phyloP scores from a whole-genome alignment of 2,329 filamentous ascomycete species.

The Myriosclerotinia curreyana region DNA sequence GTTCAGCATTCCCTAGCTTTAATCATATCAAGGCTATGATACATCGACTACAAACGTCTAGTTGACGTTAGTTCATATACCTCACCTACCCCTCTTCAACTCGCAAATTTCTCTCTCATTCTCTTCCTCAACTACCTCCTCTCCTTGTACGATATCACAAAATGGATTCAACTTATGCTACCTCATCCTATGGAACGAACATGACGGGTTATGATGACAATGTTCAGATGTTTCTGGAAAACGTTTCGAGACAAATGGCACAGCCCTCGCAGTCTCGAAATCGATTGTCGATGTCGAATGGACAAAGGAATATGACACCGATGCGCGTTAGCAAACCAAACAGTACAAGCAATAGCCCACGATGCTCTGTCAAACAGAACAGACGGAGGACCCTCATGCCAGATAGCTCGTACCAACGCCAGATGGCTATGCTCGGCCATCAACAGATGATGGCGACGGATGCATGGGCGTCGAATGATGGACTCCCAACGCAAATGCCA shows the following conservation, averaged over 20 bases:
- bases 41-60: constrained; percentile 27
- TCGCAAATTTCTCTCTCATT: constrained; percentile 9
- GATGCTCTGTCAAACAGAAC: constrained; percentile 48
- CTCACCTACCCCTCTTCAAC: constrained; percentile 17
- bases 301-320: constrained; percentile 48
- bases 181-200: constrained; percentile 28
- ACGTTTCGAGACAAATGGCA: constrained; percentile 51
- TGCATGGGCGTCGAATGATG: constrained; percentile 42
- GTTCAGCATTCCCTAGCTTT: constrained; percentile 28
- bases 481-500: constrained; percentile 33
- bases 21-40: constrained; percentile 29
- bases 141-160: constrained; percentile 22
- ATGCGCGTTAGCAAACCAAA: constrained; percentile 64
- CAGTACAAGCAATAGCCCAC: constrained; percentile 68
- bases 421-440: constrained; percentile 38
- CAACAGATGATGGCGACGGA: constrained; percentile 46
- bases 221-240: constrained; percentile 49
- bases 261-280: constrained; percentile 47
- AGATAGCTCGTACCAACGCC: constrained; percentile 41
- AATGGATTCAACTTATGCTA: constrained; percentile 33
- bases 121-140: not conserved
- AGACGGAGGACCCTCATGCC: constrained; percentile 57
- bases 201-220: constrained; percentile 39
- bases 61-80: constrained; percentile 21
- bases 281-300: constrained; percentile 48